These are phyloP conservation scores for Umbellularia californica DNA, from an alignment of 164 flowering plant species.

Conservation along the genomic window DNA sequence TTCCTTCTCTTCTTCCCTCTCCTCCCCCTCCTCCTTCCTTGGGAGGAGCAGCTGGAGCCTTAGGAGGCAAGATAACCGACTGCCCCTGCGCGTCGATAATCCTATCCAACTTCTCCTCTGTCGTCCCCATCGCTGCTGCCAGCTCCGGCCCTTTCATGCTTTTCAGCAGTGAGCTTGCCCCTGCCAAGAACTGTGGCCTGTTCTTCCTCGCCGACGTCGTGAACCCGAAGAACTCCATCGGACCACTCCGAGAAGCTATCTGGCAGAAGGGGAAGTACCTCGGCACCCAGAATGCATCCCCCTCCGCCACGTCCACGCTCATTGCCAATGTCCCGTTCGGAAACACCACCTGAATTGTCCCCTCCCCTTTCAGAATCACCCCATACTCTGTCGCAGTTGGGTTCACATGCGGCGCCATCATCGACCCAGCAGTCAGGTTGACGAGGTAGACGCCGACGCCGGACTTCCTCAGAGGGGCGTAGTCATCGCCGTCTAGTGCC, in stretches of 20 bases:
- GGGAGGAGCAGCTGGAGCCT: not conserved
- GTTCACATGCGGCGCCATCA: conserved; percentile 96
- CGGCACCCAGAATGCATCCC: conserved; percentile 80
- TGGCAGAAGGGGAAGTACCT: conserved; percentile 92
- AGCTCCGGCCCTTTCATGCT: conserved; percentile 54
- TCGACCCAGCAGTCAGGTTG: conserved; percentile 89
- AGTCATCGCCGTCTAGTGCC: conserved; percentile 56
- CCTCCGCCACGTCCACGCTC: conserved; percentile 54
- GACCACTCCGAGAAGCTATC: conserved; percentile 68
- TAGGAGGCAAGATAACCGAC: conserved; percentile 47
- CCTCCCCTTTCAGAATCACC: conserved; percentile 59
- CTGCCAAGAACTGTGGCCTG: conserved; percentile 79
- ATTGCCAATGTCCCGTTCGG: conserved; percentile 80
- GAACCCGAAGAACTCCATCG: conserved; percentile 92
- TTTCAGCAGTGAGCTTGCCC: conserved; percentile 52
- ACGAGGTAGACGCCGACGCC: conserved; percentile 68
- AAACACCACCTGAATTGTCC: conserved; percentile 59
- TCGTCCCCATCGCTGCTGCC: conserved; percentile 57
- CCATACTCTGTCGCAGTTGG: conserved; percentile 89
- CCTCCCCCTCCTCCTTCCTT: too few species aligned
- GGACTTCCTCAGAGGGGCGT: conserved; percentile 49
- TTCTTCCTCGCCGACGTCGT: conserved; percentile 71
- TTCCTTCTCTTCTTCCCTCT: too few species aligned
- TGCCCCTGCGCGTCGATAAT: conserved; percentile 49
- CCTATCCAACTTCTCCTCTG: conserved; percentile 23